Conservation (phyloP, 2,329 filamentous ascomycete genomes). For the Venturia oleaginea region DNA sequence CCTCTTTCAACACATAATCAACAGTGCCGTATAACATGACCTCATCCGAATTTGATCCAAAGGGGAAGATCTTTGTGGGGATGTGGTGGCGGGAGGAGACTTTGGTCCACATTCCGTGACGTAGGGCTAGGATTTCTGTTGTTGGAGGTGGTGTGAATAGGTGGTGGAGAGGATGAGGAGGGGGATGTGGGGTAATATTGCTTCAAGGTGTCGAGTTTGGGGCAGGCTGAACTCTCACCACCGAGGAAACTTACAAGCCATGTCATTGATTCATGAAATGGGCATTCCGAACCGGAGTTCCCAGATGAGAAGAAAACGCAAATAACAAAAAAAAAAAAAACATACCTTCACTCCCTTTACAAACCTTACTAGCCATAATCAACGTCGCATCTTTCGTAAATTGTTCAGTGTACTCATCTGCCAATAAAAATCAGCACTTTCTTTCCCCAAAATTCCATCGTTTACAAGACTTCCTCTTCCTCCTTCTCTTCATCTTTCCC, state of each 20-base stretch:
- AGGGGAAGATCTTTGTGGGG: conserved; percentile 41
- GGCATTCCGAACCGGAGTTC: too few relatives aligned
- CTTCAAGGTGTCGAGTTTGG: too few relatives aligned
- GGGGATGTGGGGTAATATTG: too few relatives aligned
- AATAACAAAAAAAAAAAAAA: background rate
- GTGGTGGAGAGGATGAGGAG: too few relatives aligned
- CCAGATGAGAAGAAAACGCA: background rate
- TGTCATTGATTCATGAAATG: too few relatives aligned
- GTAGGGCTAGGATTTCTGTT: conserved; percentile 42
- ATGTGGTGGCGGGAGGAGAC: conserved; percentile 39
- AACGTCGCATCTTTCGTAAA: conserved; percentile 42
- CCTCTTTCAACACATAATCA: conserved; percentile 44
- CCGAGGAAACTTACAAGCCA: too few relatives aligned
- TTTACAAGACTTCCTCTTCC: background rate
- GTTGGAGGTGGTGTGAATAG: too few relatives aligned
- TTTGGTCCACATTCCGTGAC: conserved; percentile 46
- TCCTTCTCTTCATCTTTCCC: background rate
- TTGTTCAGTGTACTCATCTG: conserved; percentile 31
- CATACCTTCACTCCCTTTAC: conserved; percentile 28
- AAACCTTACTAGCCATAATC: conserved; percentile 35
- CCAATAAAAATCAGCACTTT: background rate
- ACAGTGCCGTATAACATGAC: conserved; percentile 48
- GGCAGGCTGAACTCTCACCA: too few relatives aligned
- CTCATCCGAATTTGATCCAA: conserved; percentile 37
- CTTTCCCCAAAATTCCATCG: background rate